Percentiles rank a stretch among this genome's conserved stretches.
These are phyloP conservation scores for Arthrobotrys iridis DNA, from an alignment of 2,329 filamentous ascomycete genomes.

Conservation along the genomic window DNA sequence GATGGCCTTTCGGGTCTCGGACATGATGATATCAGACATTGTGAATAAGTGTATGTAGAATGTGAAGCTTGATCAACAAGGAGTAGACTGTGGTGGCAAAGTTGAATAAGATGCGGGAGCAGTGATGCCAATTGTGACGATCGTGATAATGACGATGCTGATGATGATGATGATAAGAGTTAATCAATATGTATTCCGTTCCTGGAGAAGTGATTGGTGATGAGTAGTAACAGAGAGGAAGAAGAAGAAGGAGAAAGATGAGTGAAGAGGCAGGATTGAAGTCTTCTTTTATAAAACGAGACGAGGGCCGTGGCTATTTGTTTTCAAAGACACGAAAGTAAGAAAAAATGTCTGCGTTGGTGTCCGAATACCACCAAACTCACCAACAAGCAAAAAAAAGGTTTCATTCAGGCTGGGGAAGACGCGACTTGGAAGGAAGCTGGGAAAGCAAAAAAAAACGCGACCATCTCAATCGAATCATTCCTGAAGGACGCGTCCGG, in stretches of 20 bases:
- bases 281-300: slow-evolving; percentile 42
- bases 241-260: background rate
- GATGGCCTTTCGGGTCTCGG: slow-evolving; percentile 71
- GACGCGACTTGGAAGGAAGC: too few relatives aligned
- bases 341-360: slow-evolving; percentile 35
- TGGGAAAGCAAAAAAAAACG: background rate
- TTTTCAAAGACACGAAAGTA: slow-evolving; percentile 46
- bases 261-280: background rate
- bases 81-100: background rate
- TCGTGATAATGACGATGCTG: background rate
- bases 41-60: background rate
- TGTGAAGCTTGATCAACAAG: slow-evolving; percentile 39
- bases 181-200: slow-evolving; percentile 31
- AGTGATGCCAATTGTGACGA: too few relatives aligned
- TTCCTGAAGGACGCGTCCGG: background rate
- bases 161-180: background rate
- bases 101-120: background rate
- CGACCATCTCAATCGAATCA: background rate
- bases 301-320: slow-evolving; percentile 11
- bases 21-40: slow-evolving; percentile 46
- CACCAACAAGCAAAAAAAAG: too few relatives aligned
- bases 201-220: slow-evolving; percentile 39
- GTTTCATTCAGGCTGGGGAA: background rate
- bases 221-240: slow-evolving; percentile 16
- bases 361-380: too few relatives aligned